Conservation (phyloP, 148 eudicot species). For the Fagopyrum tataricum region DNA sequence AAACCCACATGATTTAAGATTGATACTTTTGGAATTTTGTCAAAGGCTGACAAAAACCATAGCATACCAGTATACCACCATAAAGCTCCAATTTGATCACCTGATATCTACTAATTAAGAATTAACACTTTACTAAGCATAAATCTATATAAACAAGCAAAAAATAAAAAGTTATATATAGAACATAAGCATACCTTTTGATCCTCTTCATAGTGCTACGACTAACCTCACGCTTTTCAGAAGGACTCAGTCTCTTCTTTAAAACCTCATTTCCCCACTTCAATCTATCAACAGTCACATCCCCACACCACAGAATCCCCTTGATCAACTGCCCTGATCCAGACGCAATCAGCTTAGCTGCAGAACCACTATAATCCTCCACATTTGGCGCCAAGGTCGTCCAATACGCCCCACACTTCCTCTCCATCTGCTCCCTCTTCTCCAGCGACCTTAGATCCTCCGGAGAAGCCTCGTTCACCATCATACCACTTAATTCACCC, state of each 20-base stretch:
- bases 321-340: slow-evolving; percentile 89
- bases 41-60: neutral
- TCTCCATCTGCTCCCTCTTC: slow-evolving; percentile 61
- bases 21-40: neutral
- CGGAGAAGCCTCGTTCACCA: slow-evolving; percentile 44
- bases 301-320: slow-evolving; percentile 99
- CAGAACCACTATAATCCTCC: slow-evolving; percentile 78
- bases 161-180: neutral
- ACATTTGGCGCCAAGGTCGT: slow-evolving; percentile 94
- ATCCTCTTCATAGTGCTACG: slow-evolving; percentile 60
- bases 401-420: slow-evolving; percentile 82
- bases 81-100: neutral
- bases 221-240: slow-evolving; percentile 38
- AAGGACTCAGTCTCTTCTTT: slow-evolving; percentile 51
- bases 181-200: slow-evolving; percentile 43
- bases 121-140: neutral
- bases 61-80: neutral
- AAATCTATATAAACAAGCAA: neutral
- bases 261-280: slow-evolving; percentile 77
- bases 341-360: slow-evolving; percentile 62
- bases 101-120: neutral
- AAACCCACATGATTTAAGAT: neutral
- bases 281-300: slow-evolving; percentile 76
- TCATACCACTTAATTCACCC: slow-evolving; percentile 34
- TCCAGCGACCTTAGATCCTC: slow-evolving; percentile 40